These are phyloP conservation scores for Lachnellula hyalina DNA, from an alignment of 2,329 filamentous ascomycete genomes.

Conservation along the genomic window DNA sequence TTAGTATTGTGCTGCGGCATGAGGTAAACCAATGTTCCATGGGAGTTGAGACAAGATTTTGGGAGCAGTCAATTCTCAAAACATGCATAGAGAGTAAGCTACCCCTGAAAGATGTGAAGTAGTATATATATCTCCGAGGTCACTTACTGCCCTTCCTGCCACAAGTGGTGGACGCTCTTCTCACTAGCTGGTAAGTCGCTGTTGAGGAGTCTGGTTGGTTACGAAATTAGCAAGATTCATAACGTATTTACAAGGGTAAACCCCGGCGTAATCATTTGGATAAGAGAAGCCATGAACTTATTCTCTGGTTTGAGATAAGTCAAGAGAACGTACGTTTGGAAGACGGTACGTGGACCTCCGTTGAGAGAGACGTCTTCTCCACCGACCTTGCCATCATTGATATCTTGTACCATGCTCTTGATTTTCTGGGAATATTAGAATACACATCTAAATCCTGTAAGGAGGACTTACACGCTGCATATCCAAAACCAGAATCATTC, in stretches of 20 bases:
- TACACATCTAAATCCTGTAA: background rate
- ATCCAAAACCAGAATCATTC: constrained; percentile 12
- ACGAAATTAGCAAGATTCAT: too few species aligned
- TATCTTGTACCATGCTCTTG: constrained; percentile 7
- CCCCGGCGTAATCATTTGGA: too few species aligned
- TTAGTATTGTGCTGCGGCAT: too few species aligned
- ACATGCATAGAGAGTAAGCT: too few species aligned
- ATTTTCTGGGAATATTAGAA: constrained; percentile 1
- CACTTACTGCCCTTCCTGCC: constrained; percentile 16
- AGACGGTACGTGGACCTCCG: constrained; percentile 10
- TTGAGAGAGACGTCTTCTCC: constrained; percentile 2
- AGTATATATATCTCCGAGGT: too few species aligned
- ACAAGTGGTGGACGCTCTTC: constrained; percentile 11
- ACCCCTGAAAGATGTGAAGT: too few species aligned
- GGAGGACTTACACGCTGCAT: constrained; percentile 10
- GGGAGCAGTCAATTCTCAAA: too few species aligned
- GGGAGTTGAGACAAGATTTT: too few species aligned
- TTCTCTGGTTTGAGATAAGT: too few species aligned
- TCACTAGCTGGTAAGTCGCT: constrained; percentile 15
- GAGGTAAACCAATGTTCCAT: too few species aligned
- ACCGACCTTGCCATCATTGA: constrained; percentile 3
- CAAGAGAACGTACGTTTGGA: constrained; percentile 6
- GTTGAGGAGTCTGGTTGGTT: background rate
- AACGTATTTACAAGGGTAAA: too few species aligned
- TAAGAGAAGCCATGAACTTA: too few species aligned